Base-by-base conservation (phyloP, 164 flowering plant species). In the Euptelea pleiosperma region DNA sequence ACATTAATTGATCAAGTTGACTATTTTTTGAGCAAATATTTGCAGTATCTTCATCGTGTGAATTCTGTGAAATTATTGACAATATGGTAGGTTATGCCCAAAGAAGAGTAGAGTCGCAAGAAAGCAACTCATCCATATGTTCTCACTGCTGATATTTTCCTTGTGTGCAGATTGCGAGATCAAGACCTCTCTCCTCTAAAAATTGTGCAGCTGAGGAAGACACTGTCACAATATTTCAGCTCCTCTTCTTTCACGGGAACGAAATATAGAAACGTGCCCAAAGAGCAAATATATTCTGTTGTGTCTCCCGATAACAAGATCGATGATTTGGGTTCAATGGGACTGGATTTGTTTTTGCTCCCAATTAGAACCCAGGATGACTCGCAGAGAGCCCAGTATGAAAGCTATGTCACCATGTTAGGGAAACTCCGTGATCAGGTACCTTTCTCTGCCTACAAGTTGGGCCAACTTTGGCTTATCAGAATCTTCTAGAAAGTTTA, bases 391-490 rank as follows among this genome's bases (percentile, higher is more conserved):
- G 65, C 71, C 53, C 76, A 69, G 30, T 63, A 73, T 49, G 85
- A 77, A 65, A 87, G 96, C 57, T 81, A 73, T 56, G 31, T 18
- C 31, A 69, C 72, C 34, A 44, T 60, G 31, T 62, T 92, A 15
- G 77, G 79, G 74, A 82, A 69, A 61, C 72, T 92, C 37, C 75
- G 95, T 30, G 86, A 85, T 69, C 81, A 84, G 92, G 96, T 92
- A 33, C 54, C 26, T 57, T 36, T 65, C 68, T 66, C 58, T 57
- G n/a, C n/a, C 61, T 58, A 58, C n/a, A 49, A 41, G 49, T 19
- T 40, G 19, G 19, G 3, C n/a, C 22, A 14, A 8, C 15, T 58
- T 34, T 34, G 33, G 24, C 16, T 59, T 25, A 18, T 44, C 22
- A 33, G 1, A 21, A 24, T 44, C 7, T 8, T 33, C 16, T 19